phyloP scores from a whole-genome alignment of 2,329 filamentous ascomycete genomes.

The Cyphellophora attinorum region DNA sequence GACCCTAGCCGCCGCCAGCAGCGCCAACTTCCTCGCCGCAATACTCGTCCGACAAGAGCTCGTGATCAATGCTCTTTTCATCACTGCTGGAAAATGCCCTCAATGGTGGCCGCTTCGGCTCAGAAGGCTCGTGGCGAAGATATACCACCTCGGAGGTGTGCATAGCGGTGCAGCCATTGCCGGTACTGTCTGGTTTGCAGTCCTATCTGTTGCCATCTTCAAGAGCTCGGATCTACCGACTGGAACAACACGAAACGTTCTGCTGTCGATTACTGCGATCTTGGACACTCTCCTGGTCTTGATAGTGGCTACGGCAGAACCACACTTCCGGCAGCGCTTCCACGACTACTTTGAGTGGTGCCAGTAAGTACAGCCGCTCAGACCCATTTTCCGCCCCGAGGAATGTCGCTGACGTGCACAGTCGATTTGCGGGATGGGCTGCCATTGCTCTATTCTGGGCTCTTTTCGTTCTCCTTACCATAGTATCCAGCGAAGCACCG shows the following conservation, averaged over 20 bases:
- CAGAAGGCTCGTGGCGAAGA: conserved; percentile 37
- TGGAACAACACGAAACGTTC: conserved; percentile 10
- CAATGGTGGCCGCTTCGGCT: conserved; percentile 34
- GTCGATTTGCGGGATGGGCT: conserved; percentile 63
- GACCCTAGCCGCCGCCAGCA: conserved; percentile 30
- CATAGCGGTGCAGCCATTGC: conserved; percentile 43
- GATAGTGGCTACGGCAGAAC: conserved; percentile 56
- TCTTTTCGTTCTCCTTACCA: conserved; percentile 48
- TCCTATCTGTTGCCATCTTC: conserved; percentile 27
- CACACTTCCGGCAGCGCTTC: conserved; percentile 49
- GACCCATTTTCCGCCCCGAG: not conserved
- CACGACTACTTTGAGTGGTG: conserved; percentile 63
- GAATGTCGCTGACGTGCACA: not conserved
- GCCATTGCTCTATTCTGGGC: conserved; percentile 57
- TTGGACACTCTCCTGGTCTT: conserved; percentile 48
- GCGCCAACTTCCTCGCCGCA: conserved; percentile 37
- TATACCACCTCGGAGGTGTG: conserved; percentile 46
- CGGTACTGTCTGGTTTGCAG: conserved; percentile 37
- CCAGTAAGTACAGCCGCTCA: conserved; percentile 40
- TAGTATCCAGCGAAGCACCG: conserved; percentile 28
- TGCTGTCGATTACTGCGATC: conserved; percentile 47
- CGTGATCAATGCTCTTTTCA: conserved; percentile 43
- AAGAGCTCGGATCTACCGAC: not conserved
- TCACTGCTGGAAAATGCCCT: conserved; percentile 34
- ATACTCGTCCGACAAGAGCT: conserved; percentile 43